Evolutionary conservation across 1,284 basidiomycete genomes (phyloP), one percentile per base, ranked within the genome.

Genomic region (Fomes fomentarius): DNA sequence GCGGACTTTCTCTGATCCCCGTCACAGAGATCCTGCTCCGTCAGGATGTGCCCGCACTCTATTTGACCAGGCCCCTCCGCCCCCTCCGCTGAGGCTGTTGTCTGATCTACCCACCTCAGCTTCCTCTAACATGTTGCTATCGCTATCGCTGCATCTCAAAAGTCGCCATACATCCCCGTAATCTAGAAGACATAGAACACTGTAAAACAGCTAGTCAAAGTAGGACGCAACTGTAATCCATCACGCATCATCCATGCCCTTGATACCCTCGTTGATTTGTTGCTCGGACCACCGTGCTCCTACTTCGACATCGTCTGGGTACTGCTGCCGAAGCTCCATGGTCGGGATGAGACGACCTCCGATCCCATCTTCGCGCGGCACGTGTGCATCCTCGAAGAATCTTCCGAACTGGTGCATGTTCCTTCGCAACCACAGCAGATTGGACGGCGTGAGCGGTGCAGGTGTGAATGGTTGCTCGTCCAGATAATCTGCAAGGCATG

Each of bases 371-470:
- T 47, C 50, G 21, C 48, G 50, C 12, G 56, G 56, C 22, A 53
- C 38, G 26, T 53, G 30, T 11, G 41, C 60, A 22, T 61, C 57
- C 30, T 61, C 60, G 28, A 61, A 58, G 42, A 52, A 61, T 25
- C 47, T 47, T 17, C 52, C 60, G 19, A 61, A 61, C 26, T 31
- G 47, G 22, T 37, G 33, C 2, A 56, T 43, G 15, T 47, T 26
- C 30, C 28, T 25, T 10, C 35, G 46, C 43, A 56, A 30, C 31
- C 34, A 42, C n/a, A 26, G 28, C 28, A 48, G 12, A 8, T 24
- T 47, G 4, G 26, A 12, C 10, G 37, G 28, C 15, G 50, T 39
- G 30, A 44, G 47, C 50, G 48, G 17, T 19, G 15, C 22, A 2
- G 40, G 41, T 19, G 19, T 14, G n/a, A 25, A 37, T 4, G 15